phyloP scores from a whole-genome alignment of 148 eudicot species.

The Spergularia marina region DNA sequence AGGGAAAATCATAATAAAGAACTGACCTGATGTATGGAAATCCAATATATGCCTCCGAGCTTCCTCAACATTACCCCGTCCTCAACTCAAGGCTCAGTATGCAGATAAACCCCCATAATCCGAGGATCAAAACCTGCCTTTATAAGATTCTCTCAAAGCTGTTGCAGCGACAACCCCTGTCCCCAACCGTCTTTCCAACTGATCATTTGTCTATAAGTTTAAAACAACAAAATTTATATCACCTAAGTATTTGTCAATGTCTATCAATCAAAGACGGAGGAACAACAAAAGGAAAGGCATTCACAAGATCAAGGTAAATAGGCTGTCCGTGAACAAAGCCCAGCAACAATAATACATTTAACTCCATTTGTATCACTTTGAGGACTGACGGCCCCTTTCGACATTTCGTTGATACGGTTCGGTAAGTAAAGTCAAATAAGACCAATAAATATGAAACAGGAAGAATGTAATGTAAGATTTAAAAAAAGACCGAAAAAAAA shows the following conservation, averaged over 20 bases:
- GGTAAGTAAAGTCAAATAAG: background rate
- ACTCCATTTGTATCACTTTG: no score
- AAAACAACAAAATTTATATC: constrained; percentile 8
- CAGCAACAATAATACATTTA: no score
- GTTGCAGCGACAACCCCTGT: constrained; percentile 77
- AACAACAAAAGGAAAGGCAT: background rate
- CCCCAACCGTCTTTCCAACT: constrained; percentile 67
- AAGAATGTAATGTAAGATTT: background rate
- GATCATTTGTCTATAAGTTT: constrained; percentile 66
- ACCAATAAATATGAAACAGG: background rate
- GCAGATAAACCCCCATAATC: constrained; percentile 78
- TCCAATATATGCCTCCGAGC: constrained; percentile 82
- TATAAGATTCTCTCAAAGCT: constrained; percentile 80
- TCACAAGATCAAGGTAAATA: background rate
- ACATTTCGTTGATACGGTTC: no score
- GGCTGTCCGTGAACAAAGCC: background rate
- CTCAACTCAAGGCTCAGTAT: constrained; percentile 78
- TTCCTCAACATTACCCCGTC: constrained; percentile 96
- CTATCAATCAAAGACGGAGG: background rate
- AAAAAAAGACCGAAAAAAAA: background rate
- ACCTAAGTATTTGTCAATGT: background rate
- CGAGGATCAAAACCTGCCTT: constrained; percentile 98
- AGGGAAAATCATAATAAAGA: background rate
- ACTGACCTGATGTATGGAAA: constrained; percentile 75
- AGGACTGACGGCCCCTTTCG: no score